Evolutionary conservation across 495 filamentous ascomycete species (phyloP), one percentile per base, ranked within the genome.

Genomic region (Xylaria grammica): DNA sequence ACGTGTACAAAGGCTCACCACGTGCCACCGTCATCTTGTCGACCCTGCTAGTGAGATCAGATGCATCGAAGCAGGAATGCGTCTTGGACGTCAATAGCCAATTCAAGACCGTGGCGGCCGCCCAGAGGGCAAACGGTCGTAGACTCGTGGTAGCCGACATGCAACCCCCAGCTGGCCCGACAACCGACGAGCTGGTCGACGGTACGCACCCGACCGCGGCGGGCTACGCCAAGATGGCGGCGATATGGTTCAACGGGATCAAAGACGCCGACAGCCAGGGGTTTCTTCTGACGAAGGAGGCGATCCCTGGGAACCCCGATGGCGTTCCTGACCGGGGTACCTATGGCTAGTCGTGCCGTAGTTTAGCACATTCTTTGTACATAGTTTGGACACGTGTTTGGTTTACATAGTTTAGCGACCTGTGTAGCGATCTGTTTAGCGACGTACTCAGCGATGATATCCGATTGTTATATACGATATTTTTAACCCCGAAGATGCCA

Each of bases 221-320:
- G 4, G 84, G 83, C 27, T 85, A 86, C 51, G 61, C 65, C 44
- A 76, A 80, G 65, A 86, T 87, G 84, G 81, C 83, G 10, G 69
- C 74, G 1, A 74, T 86, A 0, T 87, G 82, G 81, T 81, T 75
- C 66, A 68, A 68, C 0, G 82, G 75, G 0, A 71, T 86, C n/a
- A 48, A 68, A 40, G 52, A 58, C 24, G 73, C 69, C 3, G 67
- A 67, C 26, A 34, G 65, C 59, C 15, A 36, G 50, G 61, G 81
- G 66, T 55, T 66, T 66, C 48, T 59, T n/a, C 0, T 71, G 75
- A 49, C 63, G 58, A 11, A 62, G 30, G 58, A 63, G n/a, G 45
- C 53, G 80, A 86, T 6, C 44, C 86, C 13, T 81, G 85, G 13
- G 53, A 86, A 60, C 8, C 26, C 63, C 7, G 46, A 60, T 8